Base-by-base conservation (phyloP, 805 yeast species). In the Cyberlindnera subsufficiens region DNA sequence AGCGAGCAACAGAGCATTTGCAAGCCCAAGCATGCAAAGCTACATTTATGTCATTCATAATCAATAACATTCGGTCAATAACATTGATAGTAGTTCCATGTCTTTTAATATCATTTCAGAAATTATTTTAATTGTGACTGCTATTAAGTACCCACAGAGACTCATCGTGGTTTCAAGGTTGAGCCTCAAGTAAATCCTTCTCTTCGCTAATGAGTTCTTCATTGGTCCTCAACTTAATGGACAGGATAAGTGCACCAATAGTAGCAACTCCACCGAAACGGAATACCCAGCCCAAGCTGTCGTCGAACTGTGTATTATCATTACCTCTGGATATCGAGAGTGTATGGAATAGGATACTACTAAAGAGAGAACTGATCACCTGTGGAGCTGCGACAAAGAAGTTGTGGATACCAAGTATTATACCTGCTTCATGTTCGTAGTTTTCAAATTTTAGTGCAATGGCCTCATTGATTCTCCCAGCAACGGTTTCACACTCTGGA, bases 371-470 rank as follows among this genome's bases (percentile, higher is more conserved):
- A 31, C 77, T 69, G 4, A 72, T 52, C 53, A 76, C 75, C 54
- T 77, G 83, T 0, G 83, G 82, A 3, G 75, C 67, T 1, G 80
- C 75, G 14, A 77, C 77, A 54, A 73, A 77, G 27, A 77, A 72
- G 53, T 78, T 77, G 54, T 77, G 82, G 16, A 77, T 69, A 2
- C 80, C 82, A 44, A 78, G 55, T 31, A 77, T 66, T 3, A 77
- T 65, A 0, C 83, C 83, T 3, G 81, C 70, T 51, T 77, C 80
- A 46, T 73, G 72, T 46, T 74, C 81, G 44, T 72, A 63, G 19
- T 59, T 51, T 36, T 67, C 66, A 42, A 66, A 69, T 38, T 59
- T 60, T 8, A 47, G 44, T 10, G 58, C 55, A 3, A 58, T 51
- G 10, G 44, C 56, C 16, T 56, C 44, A 36, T 47, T 49, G 15